Conservation (phyloP, 495 filamentous ascomycete genomes). For the Letharia columbiana region DNA sequence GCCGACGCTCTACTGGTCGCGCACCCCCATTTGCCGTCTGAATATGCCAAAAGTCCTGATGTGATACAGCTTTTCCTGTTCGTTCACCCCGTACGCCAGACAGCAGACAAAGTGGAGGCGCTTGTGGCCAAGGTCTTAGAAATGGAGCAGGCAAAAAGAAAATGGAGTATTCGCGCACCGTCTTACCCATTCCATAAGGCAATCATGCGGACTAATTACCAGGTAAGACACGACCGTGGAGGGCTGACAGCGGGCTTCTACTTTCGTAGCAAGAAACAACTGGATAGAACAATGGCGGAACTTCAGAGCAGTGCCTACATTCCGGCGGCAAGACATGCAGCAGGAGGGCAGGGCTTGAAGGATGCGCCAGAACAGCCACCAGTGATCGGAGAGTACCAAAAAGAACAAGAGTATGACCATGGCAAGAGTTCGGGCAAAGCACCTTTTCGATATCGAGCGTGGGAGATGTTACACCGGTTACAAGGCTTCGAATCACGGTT, state of each 20-base stretch:
- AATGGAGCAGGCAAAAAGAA: conserved; percentile 34
- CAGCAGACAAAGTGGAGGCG: conserved; percentile 38
- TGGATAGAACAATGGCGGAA: conserved; percentile 35
- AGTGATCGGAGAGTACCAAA: conserved; percentile 23
- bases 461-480: conserved; percentile 43
- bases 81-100: conserved; percentile 46
- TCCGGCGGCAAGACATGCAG: conserved; percentile 24
- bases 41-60: conserved; percentile 34
- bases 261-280: conserved; percentile 42
- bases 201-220: conserved; percentile 44
- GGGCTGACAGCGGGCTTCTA: conserved; percentile 47
- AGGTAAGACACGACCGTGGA: conserved; percentile 50
- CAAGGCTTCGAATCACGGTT: conserved; percentile 52
- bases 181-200: conserved; percentile 46
- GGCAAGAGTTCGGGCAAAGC: conserved; percentile 24
- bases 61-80: conserved; percentile 49
- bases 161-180: conserved; percentile 38
- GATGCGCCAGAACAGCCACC: conserved; percentile 16
- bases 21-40: conserved; percentile 25
- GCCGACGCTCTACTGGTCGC: conserved; percentile 32
- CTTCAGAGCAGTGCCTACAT: conserved; percentile 31
- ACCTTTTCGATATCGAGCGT: conserved; percentile 36
- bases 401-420: conserved; percentile 15
- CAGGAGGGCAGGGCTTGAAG: conserved; percentile 23
- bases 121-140: conserved; percentile 38